phyloP scores from a whole-genome alignment of 257 asterid genomes.

The Euphrasia confusa region DNA sequence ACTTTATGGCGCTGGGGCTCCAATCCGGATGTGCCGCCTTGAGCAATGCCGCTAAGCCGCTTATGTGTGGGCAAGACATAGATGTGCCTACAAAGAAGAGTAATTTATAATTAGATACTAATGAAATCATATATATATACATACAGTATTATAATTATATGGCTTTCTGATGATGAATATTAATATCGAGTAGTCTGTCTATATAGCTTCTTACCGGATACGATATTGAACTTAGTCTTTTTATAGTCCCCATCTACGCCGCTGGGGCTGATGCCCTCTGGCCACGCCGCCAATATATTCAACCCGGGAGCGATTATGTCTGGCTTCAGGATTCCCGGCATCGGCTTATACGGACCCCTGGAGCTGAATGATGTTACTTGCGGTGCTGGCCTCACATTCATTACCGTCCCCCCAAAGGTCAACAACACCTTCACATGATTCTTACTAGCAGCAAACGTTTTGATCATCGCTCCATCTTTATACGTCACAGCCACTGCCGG shows the following conservation, averaged over 20 bases:
- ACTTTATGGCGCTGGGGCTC: too few relatives aligned
- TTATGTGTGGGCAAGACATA: too few relatives aligned
- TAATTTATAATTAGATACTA: too few relatives aligned
- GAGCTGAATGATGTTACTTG: constrained; percentile 53
- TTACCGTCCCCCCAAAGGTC: constrained; percentile 43
- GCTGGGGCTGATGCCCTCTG: constrained; percentile 35
- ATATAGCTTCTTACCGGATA: constrained; percentile 38
- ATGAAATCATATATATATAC: too few relatives aligned
- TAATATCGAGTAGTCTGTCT: too few relatives aligned
- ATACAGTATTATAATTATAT: too few relatives aligned
- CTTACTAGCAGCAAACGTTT: too few relatives aligned
- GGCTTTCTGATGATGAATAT: too few relatives aligned
- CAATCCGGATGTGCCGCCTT: too few relatives aligned
- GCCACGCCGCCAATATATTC: constrained; percentile 45
- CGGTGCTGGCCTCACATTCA: constrained; percentile 26
- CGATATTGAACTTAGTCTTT: constrained; percentile 36
- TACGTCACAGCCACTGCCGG: constrained; percentile 44
- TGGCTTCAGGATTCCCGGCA: constrained; percentile 43
- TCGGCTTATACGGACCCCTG: constrained; percentile 39
- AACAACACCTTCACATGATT: constrained; percentile 27
- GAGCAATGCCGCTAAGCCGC: too few relatives aligned
- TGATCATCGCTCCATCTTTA: constrained; percentile 11
- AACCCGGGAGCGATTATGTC: constrained; percentile 51
- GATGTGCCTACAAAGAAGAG: too few relatives aligned
- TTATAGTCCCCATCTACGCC: constrained; percentile 29